phyloP scores from a whole-genome alignment of 164 flowering plant genomes.

The Malania oleifera region DNA sequence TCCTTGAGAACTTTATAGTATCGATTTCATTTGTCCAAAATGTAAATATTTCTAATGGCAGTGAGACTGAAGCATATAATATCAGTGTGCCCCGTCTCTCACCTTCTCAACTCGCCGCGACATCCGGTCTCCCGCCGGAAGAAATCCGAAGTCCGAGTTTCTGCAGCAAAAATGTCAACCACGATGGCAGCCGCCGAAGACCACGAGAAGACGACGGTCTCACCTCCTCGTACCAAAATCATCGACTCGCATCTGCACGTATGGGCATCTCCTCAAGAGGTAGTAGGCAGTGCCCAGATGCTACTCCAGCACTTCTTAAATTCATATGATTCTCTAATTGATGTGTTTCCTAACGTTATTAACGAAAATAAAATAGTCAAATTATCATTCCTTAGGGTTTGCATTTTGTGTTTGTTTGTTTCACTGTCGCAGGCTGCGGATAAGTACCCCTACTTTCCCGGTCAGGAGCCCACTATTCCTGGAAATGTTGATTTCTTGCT shows the following conservation, averaged over 20 bases:
- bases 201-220: background rate
- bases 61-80: background rate
- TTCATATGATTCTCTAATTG: background rate
- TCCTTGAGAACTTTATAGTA: no score
- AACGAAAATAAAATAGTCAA: background rate
- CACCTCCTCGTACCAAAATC: conserved; percentile 25
- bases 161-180: conserved; percentile 27
- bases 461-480: conserved; percentile 76
- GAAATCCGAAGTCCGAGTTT: conserved; percentile 5
- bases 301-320: background rate
- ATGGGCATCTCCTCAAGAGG: conserved; percentile 93
- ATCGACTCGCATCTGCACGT: conserved; percentile 87
- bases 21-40: no score
- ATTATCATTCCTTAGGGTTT: no score
- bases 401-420: background rate
- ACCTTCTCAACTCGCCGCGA: background rate
- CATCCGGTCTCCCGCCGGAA: background rate
- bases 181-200: no score
- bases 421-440: conserved; percentile 50
- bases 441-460: conserved; percentile 79
- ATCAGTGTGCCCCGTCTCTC: background rate
- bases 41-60: conserved; percentile 1
- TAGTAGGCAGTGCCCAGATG: no score
- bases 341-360: background rate
- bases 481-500: conserved; percentile 70